Evolutionary conservation across 1,284 basidiomycete genomes (phyloP).

Genomic region (Trametes hirsuta): DNA sequence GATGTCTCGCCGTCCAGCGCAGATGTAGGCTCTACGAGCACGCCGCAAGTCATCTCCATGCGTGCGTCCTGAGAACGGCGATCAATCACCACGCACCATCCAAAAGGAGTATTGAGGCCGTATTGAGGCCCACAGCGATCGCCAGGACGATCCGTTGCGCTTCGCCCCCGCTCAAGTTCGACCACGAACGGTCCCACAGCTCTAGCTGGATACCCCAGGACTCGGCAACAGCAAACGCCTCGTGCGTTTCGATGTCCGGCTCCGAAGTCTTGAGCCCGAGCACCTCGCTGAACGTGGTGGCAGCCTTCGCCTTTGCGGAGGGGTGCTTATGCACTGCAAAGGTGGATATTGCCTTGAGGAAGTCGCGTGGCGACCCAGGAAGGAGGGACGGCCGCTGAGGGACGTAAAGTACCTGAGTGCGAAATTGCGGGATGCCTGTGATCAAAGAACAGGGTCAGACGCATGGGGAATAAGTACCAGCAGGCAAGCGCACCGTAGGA

Average conservation of each 20-base stretch:
- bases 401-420: constrained; percentile 80
- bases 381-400: constrained; percentile 85
- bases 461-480: neutral
- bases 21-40: constrained; percentile 76
- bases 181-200: constrained; percentile 81
- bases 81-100: constrained; percentile 79
- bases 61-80: neutral
- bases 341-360: constrained; percentile 58
- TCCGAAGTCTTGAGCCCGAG: constrained; percentile 26
- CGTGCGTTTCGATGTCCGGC: constrained; percentile 28
- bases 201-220: constrained; percentile 69
- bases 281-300: constrained; percentile 2
- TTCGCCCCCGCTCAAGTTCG: constrained; percentile 81
- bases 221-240: constrained; percentile 57
- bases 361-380: constrained; percentile 78
- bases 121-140: constrained; percentile 69
- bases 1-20: constrained; percentile 78
- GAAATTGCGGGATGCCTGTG: constrained; percentile 73
- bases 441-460: neutral
- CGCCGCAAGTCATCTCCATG: neutral
- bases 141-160: constrained; percentile 81
- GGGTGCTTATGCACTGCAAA: constrained; percentile 55
- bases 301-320: constrained; percentile 23
- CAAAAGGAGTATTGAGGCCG: constrained; percentile 80
- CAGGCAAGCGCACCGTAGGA: constrained; percentile 46